Base-by-base conservation (phyloP, 164 flowering plant genomes). In the Akebia trifoliata region DNA sequence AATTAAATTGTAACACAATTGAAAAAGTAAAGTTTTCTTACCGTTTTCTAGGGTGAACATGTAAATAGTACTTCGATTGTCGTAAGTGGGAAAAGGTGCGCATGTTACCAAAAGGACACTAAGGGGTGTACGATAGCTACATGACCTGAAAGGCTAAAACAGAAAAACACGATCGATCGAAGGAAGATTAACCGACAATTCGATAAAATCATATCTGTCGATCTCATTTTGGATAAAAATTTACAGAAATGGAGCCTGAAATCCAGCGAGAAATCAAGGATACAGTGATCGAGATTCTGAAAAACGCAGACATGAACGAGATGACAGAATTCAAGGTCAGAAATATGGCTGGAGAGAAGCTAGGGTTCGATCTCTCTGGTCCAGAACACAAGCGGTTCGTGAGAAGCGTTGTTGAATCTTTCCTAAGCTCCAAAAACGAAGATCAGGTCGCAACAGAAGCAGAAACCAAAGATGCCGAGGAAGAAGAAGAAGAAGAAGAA, bases 261-360 rank as follows among this genome's bases (percentile, higher is more conserved):
- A 50, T 8, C 25, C 22, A 31, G 28, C 20, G 25, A 18, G 17
- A 56, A 31, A 43, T 58, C 44, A 21, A 58, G 24, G 39, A 58
- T 20, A 58, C 32, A 21, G 51, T 34, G 50, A 22, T 15, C 2
- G 42, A 8, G 2, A 36, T 32, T n/a, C 29, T 91, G 39, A 67
- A 71, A 49, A 56, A 51, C 14, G 67, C 88, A 15, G 81, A 86
- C 74, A 75, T 84, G 81, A 65, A 74, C 20, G 63, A 72, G 18
- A 70, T 72, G 71, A 88, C 95, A 3, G 96, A 86, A 78, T 68
- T 39, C 69, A 69, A 76, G 70, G 82, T 91, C 30, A 76, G 96
- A 8, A 59, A 61, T 24, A 32, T 60, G 62, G 92, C 88, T 10
- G 71, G 87, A 2, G 73, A 79, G 38, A 61, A 67, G 57, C 85